Percentiles rank a stretch among this genome's conserved stretches.
These are phyloP conservation scores for Erysimum cheiri DNA, from an alignment of 441 rosid species.

Conservation along the genomic window DNA sequence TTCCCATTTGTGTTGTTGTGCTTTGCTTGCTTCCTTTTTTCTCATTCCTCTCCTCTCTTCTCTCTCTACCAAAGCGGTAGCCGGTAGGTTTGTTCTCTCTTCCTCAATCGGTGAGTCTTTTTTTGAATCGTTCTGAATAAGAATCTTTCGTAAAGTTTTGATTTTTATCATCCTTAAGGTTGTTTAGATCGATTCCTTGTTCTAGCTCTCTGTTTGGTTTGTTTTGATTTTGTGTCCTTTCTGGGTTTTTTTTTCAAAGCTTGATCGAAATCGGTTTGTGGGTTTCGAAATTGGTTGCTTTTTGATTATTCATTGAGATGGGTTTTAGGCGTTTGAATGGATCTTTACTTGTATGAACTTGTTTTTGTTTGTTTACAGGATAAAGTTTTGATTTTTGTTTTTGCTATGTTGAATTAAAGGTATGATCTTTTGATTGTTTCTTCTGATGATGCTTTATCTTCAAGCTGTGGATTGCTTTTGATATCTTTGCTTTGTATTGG, in stretches of 20 bases:
- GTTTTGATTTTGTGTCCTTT: not conserved
- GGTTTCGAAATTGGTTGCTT: not conserved
- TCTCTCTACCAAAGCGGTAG: constrained; percentile 32
- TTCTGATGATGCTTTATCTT: constrained; percentile 34
- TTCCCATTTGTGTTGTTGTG: constrained; percentile 31
- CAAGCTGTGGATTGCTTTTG: constrained; percentile 26
- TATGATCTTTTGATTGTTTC: constrained; percentile 26
- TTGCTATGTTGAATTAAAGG: not conserved
- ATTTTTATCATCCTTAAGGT: constrained; percentile 25
- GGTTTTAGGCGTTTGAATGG: constrained; percentile 27
- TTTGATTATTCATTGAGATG: constrained; percentile 10
- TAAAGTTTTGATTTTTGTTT: constrained; percentile 12
- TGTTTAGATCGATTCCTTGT: constrained; percentile 53
- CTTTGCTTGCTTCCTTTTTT: constrained; percentile 17
- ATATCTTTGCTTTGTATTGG: constrained; percentile 31
- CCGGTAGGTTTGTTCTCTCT: too few species aligned
- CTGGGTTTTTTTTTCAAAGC: constrained; percentile 16
- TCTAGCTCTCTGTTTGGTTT: constrained; percentile 4
- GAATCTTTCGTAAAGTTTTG: not conserved
- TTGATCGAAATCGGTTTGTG: constrained; percentile 34
- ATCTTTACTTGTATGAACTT: constrained; percentile 22
- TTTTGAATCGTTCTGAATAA: constrained; percentile 36
- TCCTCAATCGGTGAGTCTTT: constrained; percentile 12
- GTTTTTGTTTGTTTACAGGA: not conserved
- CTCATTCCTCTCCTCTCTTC: constrained; percentile 26